These are phyloP conservation scores for Citrus unshiu DNA, from an alignment of 345 rosid species.

Conservation along the genomic window DNA sequence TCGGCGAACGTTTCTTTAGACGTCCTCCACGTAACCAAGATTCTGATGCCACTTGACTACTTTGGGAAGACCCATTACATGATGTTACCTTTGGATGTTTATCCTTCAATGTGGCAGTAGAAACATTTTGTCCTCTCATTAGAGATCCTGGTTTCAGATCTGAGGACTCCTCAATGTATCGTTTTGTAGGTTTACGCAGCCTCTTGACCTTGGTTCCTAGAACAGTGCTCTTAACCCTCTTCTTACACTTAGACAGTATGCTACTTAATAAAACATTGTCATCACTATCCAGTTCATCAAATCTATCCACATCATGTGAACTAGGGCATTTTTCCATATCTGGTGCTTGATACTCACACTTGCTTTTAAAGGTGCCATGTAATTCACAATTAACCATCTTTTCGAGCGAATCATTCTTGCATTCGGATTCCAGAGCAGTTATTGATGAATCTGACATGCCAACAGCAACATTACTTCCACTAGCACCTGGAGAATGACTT, in stretches of 20 bases:
- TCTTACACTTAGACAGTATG: conserved; percentile 25
- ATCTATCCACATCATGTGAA: conserved; percentile 22
- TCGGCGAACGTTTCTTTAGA: conserved; percentile 31
- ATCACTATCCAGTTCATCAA: conserved; percentile 43
- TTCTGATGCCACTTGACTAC: conserved; percentile 26
- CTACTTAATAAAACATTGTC: conserved; percentile 38
- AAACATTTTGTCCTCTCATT: conserved; percentile 14
- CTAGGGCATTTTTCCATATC: conserved; percentile 13
- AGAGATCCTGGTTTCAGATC: conserved; percentile 16
- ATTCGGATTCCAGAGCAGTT: conserved; percentile 34
- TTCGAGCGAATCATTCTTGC: conserved; percentile 28
- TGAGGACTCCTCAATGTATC: conserved; percentile 52
- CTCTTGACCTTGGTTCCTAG: conserved; percentile 35
- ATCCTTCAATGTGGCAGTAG: conserved; percentile 16
- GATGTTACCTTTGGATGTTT: conserved; percentile 27
- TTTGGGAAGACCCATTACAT: conserved; percentile 21
- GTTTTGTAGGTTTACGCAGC: conserved; percentile 41
- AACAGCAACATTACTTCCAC: conserved; percentile 41
- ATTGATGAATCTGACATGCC: conserved; percentile 53
- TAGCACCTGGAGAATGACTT: conserved; percentile 64
- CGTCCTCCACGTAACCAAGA: conserved; percentile 37
- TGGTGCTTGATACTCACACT: conserved; percentile 21
- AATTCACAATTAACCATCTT: conserved; percentile 18
- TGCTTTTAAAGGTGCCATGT: conserved; percentile 13
- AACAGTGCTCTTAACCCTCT: conserved; percentile 26